Evolutionary conservation across 2,329 filamentous ascomycete genomes (phyloP).

Genomic region (Ophiostoma tasmaniense): DNA sequence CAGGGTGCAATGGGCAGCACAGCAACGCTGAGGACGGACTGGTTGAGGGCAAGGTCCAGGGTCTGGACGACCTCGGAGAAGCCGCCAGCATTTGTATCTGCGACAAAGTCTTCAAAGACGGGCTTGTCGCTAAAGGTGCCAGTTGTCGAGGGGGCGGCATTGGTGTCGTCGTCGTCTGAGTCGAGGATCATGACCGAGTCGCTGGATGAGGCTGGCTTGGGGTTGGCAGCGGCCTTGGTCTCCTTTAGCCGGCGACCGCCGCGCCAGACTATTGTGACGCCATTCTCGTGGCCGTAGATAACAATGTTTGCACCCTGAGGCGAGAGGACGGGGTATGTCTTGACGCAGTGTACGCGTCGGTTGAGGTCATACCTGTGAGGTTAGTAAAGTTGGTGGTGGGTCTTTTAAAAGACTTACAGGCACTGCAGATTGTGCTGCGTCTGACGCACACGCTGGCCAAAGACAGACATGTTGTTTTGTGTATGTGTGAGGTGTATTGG

Average conservation of each 20-base stretch:
- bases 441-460: constrained; percentile 28
- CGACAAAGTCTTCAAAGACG: constrained; percentile 45
- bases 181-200: constrained; percentile 56
- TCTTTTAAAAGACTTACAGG: constrained; percentile 23
- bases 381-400: neutral
- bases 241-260: constrained; percentile 53
- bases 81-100: constrained; percentile 34
- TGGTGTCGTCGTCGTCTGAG: constrained; percentile 44
- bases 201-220: constrained; percentile 13
- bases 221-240: constrained; percentile 24
- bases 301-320: constrained; percentile 56
- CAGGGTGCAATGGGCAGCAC: constrained; percentile 45
- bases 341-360: constrained; percentile 50
- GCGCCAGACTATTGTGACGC: constrained; percentile 53
- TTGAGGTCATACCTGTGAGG: constrained; percentile 47
- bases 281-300: constrained; percentile 56
- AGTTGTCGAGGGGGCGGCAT: constrained; percentile 19
- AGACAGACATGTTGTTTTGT: constrained; percentile 18
- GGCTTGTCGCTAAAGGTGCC: constrained; percentile 43
- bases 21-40: constrained; percentile 47
- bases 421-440: constrained; percentile 32
- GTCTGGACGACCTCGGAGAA: constrained; percentile 51
- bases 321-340: constrained; percentile 53
- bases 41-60: constrained; percentile 52
- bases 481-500: neutral